Base-by-base conservation (phyloP, 2,329 filamentous ascomycete species). In the Aspergillus sp. region DNA sequence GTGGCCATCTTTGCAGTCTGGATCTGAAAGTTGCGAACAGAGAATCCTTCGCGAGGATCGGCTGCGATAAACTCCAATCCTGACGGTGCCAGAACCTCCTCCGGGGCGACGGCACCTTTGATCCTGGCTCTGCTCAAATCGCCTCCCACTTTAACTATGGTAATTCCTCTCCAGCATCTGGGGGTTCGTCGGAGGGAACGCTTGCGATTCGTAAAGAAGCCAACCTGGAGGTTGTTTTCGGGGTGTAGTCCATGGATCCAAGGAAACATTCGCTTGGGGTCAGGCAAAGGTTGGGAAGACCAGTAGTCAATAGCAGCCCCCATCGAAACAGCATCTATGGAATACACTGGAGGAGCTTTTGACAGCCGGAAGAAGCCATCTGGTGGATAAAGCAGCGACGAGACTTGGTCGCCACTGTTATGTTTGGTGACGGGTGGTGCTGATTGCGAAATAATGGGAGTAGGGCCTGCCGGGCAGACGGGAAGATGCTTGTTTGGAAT, bases 21-120 rank as follows among this genome's bases (percentile, higher is more conserved):
- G 33, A 97, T 97, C 57, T 97, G 91, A 61, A 98, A 98, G 65
- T 97, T 97, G 37, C 93, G 82, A 35, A 97, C 90, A 5, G 89
- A 95, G 62, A 97, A 97, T 7, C 93, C 93, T 52, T 95, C 88
- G 44, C 73, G 79, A 1, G 93, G 93, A 60, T 98, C 93, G 33
- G 85, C 78, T 35, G 95, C 88, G 48, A 90, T 71, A 60, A 98
- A 95, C 19, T 82, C 76, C 36, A 78, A 68, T 11, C 69, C 57
- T 26, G 68, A 67, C 9, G 72, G 66, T 32, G 81, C 76, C 45
- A 97, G 67, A 36, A 97, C 76, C 65, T 97, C 93, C 1, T 87
- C 80, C 0, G 90, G 86, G 3, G 85, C 77, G 53, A 97, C 79
- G 26, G 93, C 89, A 28, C 91, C 91, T 65, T 95, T 96, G 47